phyloP scores from a whole-genome alignment of 2,329 filamentous ascomycete species.

The Elsinoe batatas region DNA sequence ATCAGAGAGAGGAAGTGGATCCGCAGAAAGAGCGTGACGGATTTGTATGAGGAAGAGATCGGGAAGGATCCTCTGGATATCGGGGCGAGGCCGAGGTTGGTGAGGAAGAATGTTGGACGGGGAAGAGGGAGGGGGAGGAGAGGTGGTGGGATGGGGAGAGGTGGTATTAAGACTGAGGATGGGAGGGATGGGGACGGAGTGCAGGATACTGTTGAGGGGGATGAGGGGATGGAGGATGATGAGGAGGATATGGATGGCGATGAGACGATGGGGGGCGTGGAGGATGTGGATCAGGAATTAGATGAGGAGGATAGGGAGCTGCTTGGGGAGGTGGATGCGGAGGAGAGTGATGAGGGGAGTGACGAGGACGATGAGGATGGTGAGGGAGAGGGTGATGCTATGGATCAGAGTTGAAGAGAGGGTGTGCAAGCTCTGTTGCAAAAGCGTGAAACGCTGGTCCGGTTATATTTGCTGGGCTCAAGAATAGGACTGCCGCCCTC shows the following conservation, averaged over 20 bases:
- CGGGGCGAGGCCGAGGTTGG: slow-evolving; percentile 6
- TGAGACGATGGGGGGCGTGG: slow-evolving; percentile 19
- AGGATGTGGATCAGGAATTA: slow-evolving; percentile 23
- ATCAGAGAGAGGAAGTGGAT: slow-evolving; percentile 1
- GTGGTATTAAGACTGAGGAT: not conserved
- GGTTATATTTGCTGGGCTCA: not conserved
- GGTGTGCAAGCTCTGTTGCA: not conserved
- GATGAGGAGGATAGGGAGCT: slow-evolving; percentile 31
- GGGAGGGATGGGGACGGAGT: slow-evolving; percentile 3
- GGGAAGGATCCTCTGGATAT: slow-evolving; percentile 8
- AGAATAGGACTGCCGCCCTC: too few species aligned
- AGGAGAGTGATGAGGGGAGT: slow-evolving; percentile 29
- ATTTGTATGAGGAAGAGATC: slow-evolving; percentile 8
- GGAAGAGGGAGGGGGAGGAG: slow-evolving; percentile 13
- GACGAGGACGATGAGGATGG: slow-evolving; percentile 29
- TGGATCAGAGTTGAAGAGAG: slow-evolving; percentile 17
- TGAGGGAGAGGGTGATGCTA: not conserved
- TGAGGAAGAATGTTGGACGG: slow-evolving; percentile 14
- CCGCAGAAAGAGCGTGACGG: slow-evolving; percentile 4
- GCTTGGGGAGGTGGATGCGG: slow-evolving; percentile 28
- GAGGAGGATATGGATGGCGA: slow-evolving; percentile 17
- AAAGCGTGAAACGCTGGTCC: not conserved
- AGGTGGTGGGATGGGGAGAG: not conserved
- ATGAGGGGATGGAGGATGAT: slow-evolving; percentile 14
- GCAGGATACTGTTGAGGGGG: slow-evolving; percentile 13